Evolutionary conservation across 1,284 basidiomycete species (phyloP).

Genomic region (Leucoagaricus sp.): DNA sequence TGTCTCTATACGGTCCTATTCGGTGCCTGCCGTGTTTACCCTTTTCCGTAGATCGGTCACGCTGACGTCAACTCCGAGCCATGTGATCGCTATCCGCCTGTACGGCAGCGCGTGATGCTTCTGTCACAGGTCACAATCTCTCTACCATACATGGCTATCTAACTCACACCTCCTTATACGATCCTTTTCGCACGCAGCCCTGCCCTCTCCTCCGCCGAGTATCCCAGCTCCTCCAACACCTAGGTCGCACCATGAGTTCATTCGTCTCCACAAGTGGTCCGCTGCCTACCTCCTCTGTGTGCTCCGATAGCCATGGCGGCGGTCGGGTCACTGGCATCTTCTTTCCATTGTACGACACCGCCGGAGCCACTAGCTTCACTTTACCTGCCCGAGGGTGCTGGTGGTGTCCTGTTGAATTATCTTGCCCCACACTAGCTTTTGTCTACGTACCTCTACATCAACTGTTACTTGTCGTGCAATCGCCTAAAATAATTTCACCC

Average conservation of each 20-base stretch:
- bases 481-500: conserved; percentile 31
- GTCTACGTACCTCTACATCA: conserved; percentile 44
- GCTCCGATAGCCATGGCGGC: conserved; percentile 85
- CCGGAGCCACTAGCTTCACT: conserved; percentile 85
- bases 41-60: conserved; percentile 15
- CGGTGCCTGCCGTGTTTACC: conserved; percentile 15
- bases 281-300: conserved; percentile 69
- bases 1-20: conserved; percentile 21
- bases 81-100: conserved; percentile 18
- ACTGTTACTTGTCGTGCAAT: conserved; percentile 45
- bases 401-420: not conserved
- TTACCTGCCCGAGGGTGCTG: conserved; percentile 80
- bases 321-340: conserved; percentile 75
- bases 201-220: conserved; percentile 54
- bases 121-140: conserved; percentile 21
- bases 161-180: conserved; percentile 38
- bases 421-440: not conserved
- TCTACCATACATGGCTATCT: conserved; percentile 13
- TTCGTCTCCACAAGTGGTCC: conserved; percentile 8
- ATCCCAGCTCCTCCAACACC: conserved; percentile 75
- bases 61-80: conserved; percentile 10
- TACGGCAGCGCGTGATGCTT: conserved; percentile 9
- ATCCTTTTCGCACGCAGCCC: conserved; percentile 53
- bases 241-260: conserved; percentile 28
- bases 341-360: conserved; percentile 86